Base-by-base conservation (phyloP, 305 asterid genomes). In the Rubia tinctorum region DNA sequence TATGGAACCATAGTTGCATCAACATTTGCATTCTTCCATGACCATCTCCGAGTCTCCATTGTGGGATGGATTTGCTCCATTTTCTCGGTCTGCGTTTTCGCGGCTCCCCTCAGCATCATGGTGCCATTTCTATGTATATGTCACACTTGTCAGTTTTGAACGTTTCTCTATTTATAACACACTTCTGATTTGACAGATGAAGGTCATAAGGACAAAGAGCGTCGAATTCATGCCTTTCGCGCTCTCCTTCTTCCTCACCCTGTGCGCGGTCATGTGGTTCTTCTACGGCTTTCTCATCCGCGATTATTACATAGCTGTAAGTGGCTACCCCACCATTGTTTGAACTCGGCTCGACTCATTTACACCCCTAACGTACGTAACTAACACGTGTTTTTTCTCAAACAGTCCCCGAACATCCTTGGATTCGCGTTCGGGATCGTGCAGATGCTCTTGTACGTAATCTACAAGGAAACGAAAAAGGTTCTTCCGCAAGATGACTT, bases 21-120 rank as follows among this genome's bases (percentile, higher is more conserved):
- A 37, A 89, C 96, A 11, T 74, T 68, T 45, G 12, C 79, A 0
- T 61, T 84, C 8, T 53, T 82, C 1, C 18, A 68, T 0, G 88
- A 78, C 8, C 17, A 70, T 4, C 22, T 0, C 1, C 80, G 98
- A 53, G 74, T 85, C 2, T 25, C 43, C 1, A 69, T 80, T 3
- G 95, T 91, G 15, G 97, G 98, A 20, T 91, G 95, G 98, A 84
- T 89, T 0, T 89, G 98, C 71, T 88, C 95, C 1, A 87, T 39
- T 34, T 89, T 93, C 78, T 93, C 98, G 1, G 79, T 91, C 39
- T 8, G 79, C n/a, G 98, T 93, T 30, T 91, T 86, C 30, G 92
- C 90, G 2, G 91, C 97, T 56, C 98, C 97, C 25, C 90, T 93
- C 13, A 82, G 87, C 82, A 91, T 93, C 64, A 87, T 93, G 89